A percentile compares a stretch with the other conserved stretches of the same genome.
Conservation (phyloP, 2,329 filamentous ascomycete genomes). For the Trichoderma sp. region DNA sequence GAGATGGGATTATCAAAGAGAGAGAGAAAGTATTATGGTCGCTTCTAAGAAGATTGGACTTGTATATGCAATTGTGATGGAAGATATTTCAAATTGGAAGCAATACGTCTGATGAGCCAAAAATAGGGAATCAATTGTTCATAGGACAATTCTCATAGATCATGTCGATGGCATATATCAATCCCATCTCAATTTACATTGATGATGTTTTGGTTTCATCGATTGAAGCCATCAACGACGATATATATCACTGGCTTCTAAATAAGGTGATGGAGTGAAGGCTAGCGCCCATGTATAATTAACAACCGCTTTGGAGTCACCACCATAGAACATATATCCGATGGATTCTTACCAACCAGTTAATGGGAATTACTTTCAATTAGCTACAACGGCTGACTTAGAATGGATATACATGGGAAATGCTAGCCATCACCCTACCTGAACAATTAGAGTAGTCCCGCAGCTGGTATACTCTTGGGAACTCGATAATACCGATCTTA, state of each 20-base stretch:
- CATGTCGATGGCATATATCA: not conserved
- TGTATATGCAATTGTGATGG: not conserved
- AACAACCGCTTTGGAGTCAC: not conserved
- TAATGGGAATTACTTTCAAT: not conserved
- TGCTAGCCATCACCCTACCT: not conserved
- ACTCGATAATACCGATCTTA: too few relatives aligned
- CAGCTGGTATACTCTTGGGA: too few relatives aligned
- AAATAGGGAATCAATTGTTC: not conserved
- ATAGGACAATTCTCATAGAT: not conserved
- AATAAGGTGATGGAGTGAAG: not conserved
- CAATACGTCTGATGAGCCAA: not conserved
- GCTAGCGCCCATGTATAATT: not conserved
- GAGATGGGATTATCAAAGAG: not conserved
- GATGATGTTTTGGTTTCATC: not conserved
- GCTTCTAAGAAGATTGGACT: not conserved
- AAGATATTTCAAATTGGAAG: not conserved
- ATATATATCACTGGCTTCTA: not conserved
- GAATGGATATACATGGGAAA: not conserved
- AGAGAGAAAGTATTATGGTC: not conserved
- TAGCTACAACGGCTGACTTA: not conserved
- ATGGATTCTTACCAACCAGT: not conserved
- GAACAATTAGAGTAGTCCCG: too few relatives aligned
- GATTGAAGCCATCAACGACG: not conserved
- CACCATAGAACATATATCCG: not conserved
- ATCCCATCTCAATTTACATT: not conserved